phyloP scores from a whole-genome alignment of 768 basidiomycete genomes.

The Auriculariales sp. region DNA sequence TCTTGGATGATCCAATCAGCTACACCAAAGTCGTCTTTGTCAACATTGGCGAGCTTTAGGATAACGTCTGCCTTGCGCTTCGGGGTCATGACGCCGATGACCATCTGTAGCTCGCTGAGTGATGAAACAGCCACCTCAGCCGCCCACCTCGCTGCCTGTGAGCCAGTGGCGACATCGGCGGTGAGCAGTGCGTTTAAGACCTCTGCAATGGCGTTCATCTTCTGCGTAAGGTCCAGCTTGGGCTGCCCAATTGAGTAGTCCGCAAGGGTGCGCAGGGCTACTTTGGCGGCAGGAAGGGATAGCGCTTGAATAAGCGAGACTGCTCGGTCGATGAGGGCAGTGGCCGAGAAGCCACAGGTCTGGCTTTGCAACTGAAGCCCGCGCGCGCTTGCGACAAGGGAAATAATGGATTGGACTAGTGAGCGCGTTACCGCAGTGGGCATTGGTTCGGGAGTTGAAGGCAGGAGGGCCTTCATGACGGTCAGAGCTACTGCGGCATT shows the following conservation, averaged over 20 bases:
- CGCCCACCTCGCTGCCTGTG: conserved; percentile 31
- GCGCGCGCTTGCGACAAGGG: conserved; percentile 10
- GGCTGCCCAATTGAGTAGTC: conserved; percentile 31
- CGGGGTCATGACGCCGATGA: conserved; percentile 42
- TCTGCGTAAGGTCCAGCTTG: conserved; percentile 18
- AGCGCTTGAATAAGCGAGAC: conserved; percentile 27
- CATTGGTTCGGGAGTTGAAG: conserved; percentile 32
- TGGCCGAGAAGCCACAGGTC: conserved; percentile 17
- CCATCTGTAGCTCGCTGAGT: conserved; percentile 36
- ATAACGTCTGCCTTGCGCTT: conserved; percentile 40
- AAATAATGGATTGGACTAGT: conserved; percentile 12
- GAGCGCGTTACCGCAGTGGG: conserved; percentile 34
- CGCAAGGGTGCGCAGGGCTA: conserved; percentile 30
- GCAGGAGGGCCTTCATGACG: conserved; percentile 33
- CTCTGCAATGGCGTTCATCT: conserved; percentile 27
- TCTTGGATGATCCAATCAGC: conserved; percentile 60
- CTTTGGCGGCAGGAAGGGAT: conserved; percentile 21
- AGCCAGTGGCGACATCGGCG: conserved; percentile 25
- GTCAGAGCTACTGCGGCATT: conserved; percentile 38
- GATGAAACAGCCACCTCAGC: conserved; percentile 40
- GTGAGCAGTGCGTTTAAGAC: conserved; percentile 43
- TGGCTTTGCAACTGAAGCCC: neutral
- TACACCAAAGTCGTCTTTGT: conserved; percentile 38
- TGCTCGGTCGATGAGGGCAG: conserved; percentile 43
- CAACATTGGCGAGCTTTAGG: conserved; percentile 38